Conservation (phyloP, 2,329 filamentous ascomycete species). For the Penicillium sp. region DNA sequence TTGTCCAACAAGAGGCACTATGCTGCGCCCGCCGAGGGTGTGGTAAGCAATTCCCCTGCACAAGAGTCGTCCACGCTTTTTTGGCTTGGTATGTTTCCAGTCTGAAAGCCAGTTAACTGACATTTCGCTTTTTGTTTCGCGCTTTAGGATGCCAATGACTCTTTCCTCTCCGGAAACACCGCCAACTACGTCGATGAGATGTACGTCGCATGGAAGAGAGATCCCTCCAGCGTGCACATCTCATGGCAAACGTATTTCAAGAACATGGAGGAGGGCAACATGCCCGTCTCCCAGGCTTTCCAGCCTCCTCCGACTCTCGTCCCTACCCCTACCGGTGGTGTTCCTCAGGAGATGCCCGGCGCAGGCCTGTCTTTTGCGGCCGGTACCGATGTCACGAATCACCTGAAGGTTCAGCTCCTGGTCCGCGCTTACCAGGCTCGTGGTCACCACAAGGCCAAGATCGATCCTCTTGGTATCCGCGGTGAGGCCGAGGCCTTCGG, state of each 20-base stretch:
- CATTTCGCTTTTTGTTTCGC: too few species aligned
- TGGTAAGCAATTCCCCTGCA: slow-evolving; percentile 52
- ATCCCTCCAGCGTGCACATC: slow-evolving; percentile 86
- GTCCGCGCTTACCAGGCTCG: slow-evolving; percentile 96
- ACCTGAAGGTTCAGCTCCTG: slow-evolving; percentile 94
- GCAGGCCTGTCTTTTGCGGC: slow-evolving; percentile 58
- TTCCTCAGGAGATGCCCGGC: slow-evolving; percentile 63
- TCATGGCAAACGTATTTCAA: slow-evolving; percentile 99
- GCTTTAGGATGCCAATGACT: slow-evolving; percentile 88
- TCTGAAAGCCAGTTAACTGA: too few species aligned
- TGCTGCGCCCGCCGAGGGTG: slow-evolving; percentile 53
- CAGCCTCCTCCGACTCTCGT: slow-evolving; percentile 88
- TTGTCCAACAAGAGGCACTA: slow-evolving; percentile 43
- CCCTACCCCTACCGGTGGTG: slow-evolving; percentile 67
- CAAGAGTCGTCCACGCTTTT: too few species aligned
- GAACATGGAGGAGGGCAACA: slow-evolving; percentile 97
- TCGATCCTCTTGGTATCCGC: slow-evolving; percentile 89
- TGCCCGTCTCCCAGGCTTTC: slow-evolving; percentile 96
- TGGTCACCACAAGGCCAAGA: slow-evolving; percentile 95
- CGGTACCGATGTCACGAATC: slow-evolving; percentile 80
- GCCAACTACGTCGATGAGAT: slow-evolving; percentile 99
- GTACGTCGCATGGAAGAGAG: slow-evolving; percentile 95
- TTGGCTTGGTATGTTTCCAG: too few species aligned
- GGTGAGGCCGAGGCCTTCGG: slow-evolving; percentile 75
- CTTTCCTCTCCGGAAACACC: slow-evolving; percentile 90